Evolutionary conservation across 352 stramenopile genomes (phyloP).

Genomic region (Peronospora destructor): DNA sequence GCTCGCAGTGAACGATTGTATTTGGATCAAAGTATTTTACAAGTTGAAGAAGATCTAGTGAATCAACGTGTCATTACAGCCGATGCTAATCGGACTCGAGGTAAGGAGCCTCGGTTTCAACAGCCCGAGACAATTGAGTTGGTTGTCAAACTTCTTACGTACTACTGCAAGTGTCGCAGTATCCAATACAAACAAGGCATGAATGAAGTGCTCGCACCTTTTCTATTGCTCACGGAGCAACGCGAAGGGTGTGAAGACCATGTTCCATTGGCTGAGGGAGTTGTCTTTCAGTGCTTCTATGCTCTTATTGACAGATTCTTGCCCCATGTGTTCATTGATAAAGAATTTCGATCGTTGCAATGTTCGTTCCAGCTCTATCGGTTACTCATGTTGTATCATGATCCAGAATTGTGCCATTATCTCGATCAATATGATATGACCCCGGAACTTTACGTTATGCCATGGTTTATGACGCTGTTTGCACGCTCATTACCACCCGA

Average conservation of each 20-base stretch:
- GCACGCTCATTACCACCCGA: constrained; percentile 67
- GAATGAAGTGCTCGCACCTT: constrained; percentile 91
- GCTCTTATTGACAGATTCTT: constrained; percentile 86
- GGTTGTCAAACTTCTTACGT: constrained; percentile 84
- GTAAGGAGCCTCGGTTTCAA: constrained; percentile 73
- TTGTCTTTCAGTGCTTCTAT: constrained; percentile 86
- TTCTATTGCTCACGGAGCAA: constrained; percentile 66
- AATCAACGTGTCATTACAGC: constrained; percentile 89
- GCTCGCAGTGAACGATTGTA: constrained; percentile 50
- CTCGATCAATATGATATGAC: constrained; percentile 89
- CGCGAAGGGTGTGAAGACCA: constrained; percentile 19
- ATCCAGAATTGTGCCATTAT: constrained; percentile 81
- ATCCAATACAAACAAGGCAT: constrained; percentile 92
- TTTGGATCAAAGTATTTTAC: constrained; percentile 64
- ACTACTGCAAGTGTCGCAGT: constrained; percentile 88
- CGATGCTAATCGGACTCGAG: constrained; percentile 78
- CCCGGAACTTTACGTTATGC: constrained; percentile 89
- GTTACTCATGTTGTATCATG: constrained; percentile 88
- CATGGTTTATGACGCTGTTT: constrained; percentile 93
- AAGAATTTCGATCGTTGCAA: constrained; percentile 88
- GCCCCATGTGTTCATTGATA: constrained; percentile 83
- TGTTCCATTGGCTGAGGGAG: constrained; percentile 43
- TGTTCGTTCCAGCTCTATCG: constrained; percentile 90
- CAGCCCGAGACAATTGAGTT: constrained; percentile 63
- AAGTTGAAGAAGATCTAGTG: constrained; percentile 75